Base-by-base conservation (phyloP, 805 yeast genomes). In the Jamesozyma spencerorum region DNA sequence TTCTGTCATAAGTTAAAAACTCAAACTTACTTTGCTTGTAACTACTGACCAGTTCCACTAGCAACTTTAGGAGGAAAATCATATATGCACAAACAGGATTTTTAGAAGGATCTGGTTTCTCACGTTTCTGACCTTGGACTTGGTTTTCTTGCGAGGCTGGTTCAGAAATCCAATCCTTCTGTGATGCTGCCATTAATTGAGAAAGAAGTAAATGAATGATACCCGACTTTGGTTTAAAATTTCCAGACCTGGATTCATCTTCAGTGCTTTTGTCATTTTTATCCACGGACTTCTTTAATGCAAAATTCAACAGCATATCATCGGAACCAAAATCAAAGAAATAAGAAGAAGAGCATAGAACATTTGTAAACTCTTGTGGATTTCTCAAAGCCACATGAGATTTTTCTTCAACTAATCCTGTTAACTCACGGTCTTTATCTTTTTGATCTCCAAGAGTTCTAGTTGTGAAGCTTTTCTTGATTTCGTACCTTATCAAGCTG, bases 1-100 rank as follows among this genome's bases (percentile, higher is more conserved):
- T 79, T 45, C 57, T 81, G 2, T 90, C 77, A 49, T 75, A 88
- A 0, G 90, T 79, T 42, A 87, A 63, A 51, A 88, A 82, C 51
- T 87, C 95, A 37, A 83, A 70, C 57, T 88, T 88, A 38, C 87
- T 75, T 46, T 79, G 80, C 46, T 79, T 81, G 56, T 87, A 88
- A 2, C 95, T 83, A 2, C 79, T 74, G 6, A 88, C 59, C 6
- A 86, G 62, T 49, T 88, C 97, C 0, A 79, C 71, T 31, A 87
- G 59, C 0, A 76, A 62, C 48, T 79, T 84, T 31, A 88, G 62
- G 36, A 88, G 60, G 57, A 80, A 87, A 34, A 80, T 71, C 43
- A 78, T 75, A 50, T 83, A 80, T 0, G 79, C 70, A 58, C 80
- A 84, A 24, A 73, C 69, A 6, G 68, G 64, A 53, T 82, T 83